A percentile compares a stretch with the other conserved stretches of the same genome.
Conservation (phyloP, 2,329 filamentous ascomycete genomes). For the Colletotrichum godetiae region DNA sequence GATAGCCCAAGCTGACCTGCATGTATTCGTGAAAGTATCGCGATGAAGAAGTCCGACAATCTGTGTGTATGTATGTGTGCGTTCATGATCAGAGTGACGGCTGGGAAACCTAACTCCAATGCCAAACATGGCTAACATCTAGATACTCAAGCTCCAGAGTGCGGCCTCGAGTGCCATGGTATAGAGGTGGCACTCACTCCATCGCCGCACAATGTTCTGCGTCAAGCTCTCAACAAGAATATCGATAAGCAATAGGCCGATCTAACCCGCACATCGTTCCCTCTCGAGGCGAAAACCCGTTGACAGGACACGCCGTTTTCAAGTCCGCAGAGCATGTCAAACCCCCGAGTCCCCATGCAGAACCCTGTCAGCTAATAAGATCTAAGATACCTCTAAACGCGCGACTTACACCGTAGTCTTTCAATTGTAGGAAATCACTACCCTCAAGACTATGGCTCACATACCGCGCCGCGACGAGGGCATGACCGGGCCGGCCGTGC, state of each 20-base stretch:
- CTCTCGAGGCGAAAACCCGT: constrained; percentile 32
- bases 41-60: background rate
- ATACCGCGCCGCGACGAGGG: constrained; percentile 51
- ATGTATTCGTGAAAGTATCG: background rate
- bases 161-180: no score
- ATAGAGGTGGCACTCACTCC: no score
- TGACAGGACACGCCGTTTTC: constrained; percentile 36
- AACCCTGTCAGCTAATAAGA: background rate
- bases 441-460: constrained; percentile 49
- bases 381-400: background rate
- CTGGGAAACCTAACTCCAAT: background rate
- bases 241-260: constrained; percentile 6
- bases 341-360: background rate
- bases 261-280: constrained; percentile 36
- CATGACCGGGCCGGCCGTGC: constrained; percentile 51
- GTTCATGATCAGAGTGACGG: background rate
- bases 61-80: no score
- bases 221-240: no score
- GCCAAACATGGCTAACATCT: fast-evolving
- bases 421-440: constrained; percentile 50
- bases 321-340: constrained; percentile 30
- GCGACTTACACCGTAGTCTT: constrained; percentile 49
- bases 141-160: background rate
- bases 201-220: no score
- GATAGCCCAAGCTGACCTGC: background rate